Percentiles rank a stretch among this genome's conserved stretches.
Evolutionary conservation across 2,329 filamentous ascomycete genomes (phyloP).

Genomic region (Cadophora sp.): DNA sequence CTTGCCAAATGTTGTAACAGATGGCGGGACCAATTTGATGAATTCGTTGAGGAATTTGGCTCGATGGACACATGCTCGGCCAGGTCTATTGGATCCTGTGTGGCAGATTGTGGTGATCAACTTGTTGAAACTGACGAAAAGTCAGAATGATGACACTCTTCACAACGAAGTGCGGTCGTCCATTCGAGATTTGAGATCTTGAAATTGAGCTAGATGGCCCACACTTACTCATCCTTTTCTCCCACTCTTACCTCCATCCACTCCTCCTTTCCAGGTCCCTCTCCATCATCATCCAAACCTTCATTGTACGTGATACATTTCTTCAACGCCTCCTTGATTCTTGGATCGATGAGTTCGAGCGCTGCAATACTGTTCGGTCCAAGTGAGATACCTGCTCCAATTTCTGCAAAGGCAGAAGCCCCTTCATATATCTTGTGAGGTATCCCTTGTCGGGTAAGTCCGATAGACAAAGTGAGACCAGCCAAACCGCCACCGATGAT

Average conservation of each 20-base stretch:
- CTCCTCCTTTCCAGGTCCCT: constrained; percentile 10
- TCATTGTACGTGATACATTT: constrained; percentile 27
- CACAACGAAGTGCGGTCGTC: too few relatives aligned
- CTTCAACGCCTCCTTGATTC: constrained; percentile 29
- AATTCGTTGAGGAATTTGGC: constrained; percentile 52
- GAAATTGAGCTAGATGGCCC: too few relatives aligned
- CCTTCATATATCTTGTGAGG: constrained; percentile 35
- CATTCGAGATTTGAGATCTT: too few relatives aligned
- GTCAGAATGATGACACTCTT: too few relatives aligned
- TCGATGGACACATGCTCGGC: constrained; percentile 40
- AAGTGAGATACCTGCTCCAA: constrained; percentile 37
- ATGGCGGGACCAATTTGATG: constrained; percentile 47
- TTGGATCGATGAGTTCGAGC: constrained; percentile 30
- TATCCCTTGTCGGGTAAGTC: constrained; percentile 26
- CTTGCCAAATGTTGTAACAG: constrained; percentile 43
- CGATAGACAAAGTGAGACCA: constrained; percentile 34
- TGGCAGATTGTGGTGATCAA: constrained; percentile 9
- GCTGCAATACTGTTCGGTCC: constrained; percentile 30
- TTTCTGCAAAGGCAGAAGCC: constrained; percentile 31
- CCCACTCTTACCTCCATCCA: constrained; percentile 30
- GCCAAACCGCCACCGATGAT: constrained; percentile 39
- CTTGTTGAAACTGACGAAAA: background rate
- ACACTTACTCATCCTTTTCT: constrained; percentile 18
- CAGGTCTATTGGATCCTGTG: background rate
- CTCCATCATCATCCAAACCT: constrained; percentile 39